Evolutionary conservation across 257 asterid species (phyloP), one percentile per base, ranked within the genome.

Genomic region (Petrea volubilis): DNA sequence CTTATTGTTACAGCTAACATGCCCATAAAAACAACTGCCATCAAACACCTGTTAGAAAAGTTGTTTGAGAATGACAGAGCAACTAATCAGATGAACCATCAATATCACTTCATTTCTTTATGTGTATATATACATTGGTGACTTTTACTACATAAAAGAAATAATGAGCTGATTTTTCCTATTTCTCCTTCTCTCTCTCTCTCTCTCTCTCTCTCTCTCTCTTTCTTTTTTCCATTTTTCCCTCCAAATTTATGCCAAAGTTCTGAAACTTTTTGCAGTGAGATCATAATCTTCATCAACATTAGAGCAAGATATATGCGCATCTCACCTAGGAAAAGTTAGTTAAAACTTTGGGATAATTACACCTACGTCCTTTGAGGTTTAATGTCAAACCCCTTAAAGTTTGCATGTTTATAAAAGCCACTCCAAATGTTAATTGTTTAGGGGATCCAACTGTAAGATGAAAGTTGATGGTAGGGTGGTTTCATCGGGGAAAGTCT

Each of bases 81-180:
- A 69, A 27, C 74, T 8, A 47, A 14, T 41, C 34, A 11, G 74
- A 43, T 29, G 60, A 70, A 58, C 51, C 7, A 46, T 70, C 75
- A 6, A n/a, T 20, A 44, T 57, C 60, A 70, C 7, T 3, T 20
- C 4, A 43, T 69, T 55, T 68, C 12, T 68, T 29, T 50, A 51
- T 51, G 72, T 6, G 20, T 31, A 18, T 20, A 33, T n/a, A n/a
- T n/a, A n/a, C n/a, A n/a, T n/a, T 63, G 44, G 41, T 23, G 46
- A 36, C 8, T 9, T 64, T 64, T 12, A 8, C 40, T 0, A 2
- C 15, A 14, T 13, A 44, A 63, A 63, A 25, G 46, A 6, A 43
- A 27, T 41, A 41, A 49, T 27, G 4, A 56, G 62, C 40, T 56
- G 61, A 27, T 33, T 33, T 11, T 38, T 8, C 0, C 44, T 8